phyloP scores from a whole-genome alignment of 805 yeast species.

The Candida ortonii region DNA sequence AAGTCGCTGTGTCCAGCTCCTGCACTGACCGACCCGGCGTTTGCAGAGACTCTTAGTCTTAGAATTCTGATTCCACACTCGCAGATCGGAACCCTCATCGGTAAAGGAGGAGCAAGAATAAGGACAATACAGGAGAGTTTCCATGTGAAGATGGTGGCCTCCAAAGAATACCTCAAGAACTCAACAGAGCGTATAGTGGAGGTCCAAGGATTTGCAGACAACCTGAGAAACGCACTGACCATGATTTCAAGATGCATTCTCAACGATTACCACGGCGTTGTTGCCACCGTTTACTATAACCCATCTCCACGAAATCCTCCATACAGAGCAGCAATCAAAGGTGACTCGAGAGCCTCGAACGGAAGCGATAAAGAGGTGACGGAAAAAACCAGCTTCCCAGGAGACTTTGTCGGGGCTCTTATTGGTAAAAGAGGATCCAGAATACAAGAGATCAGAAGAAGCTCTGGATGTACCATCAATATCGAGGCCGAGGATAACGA shows the following conservation, averaged over 20 bases:
- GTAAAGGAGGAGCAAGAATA: constrained; percentile 77
- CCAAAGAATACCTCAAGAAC: constrained; percentile 76
- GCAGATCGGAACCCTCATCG: constrained; percentile 87
- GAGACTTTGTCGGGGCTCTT: constrained; percentile 82
- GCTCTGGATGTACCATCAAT: constrained; percentile 73
- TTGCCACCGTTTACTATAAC: constrained; percentile 61
- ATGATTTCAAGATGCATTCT: constrained; percentile 67
- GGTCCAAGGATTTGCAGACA: constrained; percentile 72
- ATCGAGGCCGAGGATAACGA: constrained; percentile 69
- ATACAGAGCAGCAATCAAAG: too few species aligned
- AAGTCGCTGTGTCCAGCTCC: constrained; percentile 56
- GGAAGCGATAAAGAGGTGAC: constrained; percentile 29
- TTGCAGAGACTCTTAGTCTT: constrained; percentile 52
- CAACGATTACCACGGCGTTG: constrained; percentile 68
- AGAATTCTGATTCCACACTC: constrained; percentile 77
- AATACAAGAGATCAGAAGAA: constrained; percentile 80
- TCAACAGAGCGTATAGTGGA: constrained; percentile 86
- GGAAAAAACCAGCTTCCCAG: constrained; percentile 59
- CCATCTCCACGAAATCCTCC: constrained; percentile 38
- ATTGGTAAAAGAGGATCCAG: constrained; percentile 85
- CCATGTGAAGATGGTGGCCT: constrained; percentile 79
- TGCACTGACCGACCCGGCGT: constrained; percentile 47
- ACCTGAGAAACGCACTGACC: constrained; percentile 55
- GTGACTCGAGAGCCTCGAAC: constrained; percentile 9
- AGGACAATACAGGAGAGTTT: constrained; percentile 69